Evolutionary conservation across 805 yeast species (phyloP), one percentile per base, ranked within the genome.

Genomic region (Kluyveromyces siamensis): DNA sequence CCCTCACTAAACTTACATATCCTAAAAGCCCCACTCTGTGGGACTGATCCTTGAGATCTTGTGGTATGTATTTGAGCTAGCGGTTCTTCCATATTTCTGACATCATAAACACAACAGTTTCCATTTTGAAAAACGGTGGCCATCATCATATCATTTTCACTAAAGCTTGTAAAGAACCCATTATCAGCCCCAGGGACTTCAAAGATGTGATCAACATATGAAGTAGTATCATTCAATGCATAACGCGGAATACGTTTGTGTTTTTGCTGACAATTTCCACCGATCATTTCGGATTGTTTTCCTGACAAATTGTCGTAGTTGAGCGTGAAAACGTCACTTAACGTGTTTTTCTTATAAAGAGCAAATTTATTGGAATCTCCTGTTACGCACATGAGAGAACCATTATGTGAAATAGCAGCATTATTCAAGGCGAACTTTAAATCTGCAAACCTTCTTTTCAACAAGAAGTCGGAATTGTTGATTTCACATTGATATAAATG

Each of bases 51-150:
- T 37, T 75, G 69, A 42, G 73, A 72, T 53, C 90, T 70, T 0
- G 91, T 82, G 3, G 89, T 81, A 45, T 70, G 68, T 27, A 84
- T 70, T 49, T 73, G 75, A 47, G 74, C 72, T 14, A 83, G 50
- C 6, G 88, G 87, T 8, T 63, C 55, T 1, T 66, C 57, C 47
- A 80, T 62, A 51, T 81, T 82, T 53, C 98, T 71, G 8, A 85
- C 62, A 64, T 90, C 98, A 62, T 82, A 90, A 8, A 90, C 67
- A 52, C 81, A 71, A 51, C 91, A 81, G 18, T 79, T 69, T 7
- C 98, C 98, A 60, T 86, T 89, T 66, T 90, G 96, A 63, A 88
- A 88, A 21, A 89, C 82, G 0, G 86, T 80, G 1, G 93, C 81
- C 61, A 90, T 84, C 52, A 80, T 74, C 46, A 73, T 56, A 18